These are phyloP conservation scores for Dioszegia crocea DNA, from an alignment of 768 basidiomycete genomes.

Conservation along the genomic window DNA sequence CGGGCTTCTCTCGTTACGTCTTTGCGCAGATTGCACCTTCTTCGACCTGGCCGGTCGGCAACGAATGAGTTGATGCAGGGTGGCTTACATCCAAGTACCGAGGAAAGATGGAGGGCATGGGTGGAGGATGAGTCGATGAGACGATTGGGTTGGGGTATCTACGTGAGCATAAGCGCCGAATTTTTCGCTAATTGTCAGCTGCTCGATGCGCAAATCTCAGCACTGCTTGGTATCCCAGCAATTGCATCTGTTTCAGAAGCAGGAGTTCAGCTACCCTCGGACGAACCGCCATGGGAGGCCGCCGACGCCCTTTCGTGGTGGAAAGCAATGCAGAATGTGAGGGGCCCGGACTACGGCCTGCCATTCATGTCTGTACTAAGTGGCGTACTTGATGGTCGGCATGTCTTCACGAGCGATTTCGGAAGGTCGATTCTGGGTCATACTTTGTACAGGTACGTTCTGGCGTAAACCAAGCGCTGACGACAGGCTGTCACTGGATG, in stretches of 20 bases:
- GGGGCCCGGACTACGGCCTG: background rate
- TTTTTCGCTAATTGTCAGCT: slow-evolving; percentile 13
- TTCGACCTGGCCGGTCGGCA: slow-evolving; percentile 25
- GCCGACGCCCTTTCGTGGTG: slow-evolving; percentile 29
- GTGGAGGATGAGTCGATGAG: slow-evolving; percentile 37
- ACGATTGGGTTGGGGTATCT: slow-evolving; percentile 41
- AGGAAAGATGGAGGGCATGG: slow-evolving; percentile 24
- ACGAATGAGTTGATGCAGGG: slow-evolving; percentile 21
- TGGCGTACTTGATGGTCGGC: slow-evolving; percentile 12
- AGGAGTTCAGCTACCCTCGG: slow-evolving; percentile 26
- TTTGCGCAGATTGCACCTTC: slow-evolving; percentile 28
- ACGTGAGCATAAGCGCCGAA: slow-evolving; percentile 21
- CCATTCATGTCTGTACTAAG: slow-evolving; percentile 22
- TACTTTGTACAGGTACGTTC: slow-evolving; percentile 32
- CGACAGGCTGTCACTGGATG: slow-evolving; percentile 20
- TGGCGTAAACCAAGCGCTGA: background rate
- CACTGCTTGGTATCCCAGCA: slow-evolving; percentile 24
- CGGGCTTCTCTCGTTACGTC: slow-evolving; percentile 36
- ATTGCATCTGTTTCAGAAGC: slow-evolving; percentile 32
- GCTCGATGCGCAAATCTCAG: slow-evolving; percentile 31
- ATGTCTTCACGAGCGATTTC: slow-evolving; percentile 23
- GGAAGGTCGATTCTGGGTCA: slow-evolving; percentile 28
- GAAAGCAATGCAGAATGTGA: slow-evolving; percentile 2
- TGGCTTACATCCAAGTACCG: slow-evolving; percentile 15
- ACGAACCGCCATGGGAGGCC: slow-evolving; percentile 34